phyloP scores from a whole-genome alignment of 495 filamentous ascomycete genomes.

The Sordaria brevicollis region DNA sequence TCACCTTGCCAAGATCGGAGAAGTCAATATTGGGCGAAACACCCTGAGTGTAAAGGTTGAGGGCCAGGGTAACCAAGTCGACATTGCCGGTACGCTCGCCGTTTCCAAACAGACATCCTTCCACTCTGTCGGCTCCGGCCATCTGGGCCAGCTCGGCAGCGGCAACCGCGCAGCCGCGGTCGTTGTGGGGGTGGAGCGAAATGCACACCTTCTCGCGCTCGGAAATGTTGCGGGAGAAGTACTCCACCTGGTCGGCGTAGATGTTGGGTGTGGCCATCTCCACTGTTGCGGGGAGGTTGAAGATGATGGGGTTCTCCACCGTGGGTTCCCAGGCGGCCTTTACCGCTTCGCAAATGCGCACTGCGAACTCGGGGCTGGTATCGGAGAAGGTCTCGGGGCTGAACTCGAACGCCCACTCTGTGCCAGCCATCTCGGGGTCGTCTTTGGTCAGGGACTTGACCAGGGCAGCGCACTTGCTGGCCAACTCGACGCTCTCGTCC shows the following conservation, averaged over 20 bases:
- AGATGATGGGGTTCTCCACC: slow-evolving; percentile 78
- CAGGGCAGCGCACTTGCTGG: slow-evolving; percentile 76
- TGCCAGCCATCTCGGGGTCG: slow-evolving; percentile 61
- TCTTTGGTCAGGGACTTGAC: slow-evolving; percentile 92
- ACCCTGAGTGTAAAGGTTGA: slow-evolving; percentile 96
- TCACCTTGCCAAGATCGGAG: slow-evolving; percentile 78
- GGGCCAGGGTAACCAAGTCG: slow-evolving; percentile 83
- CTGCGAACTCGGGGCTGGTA: slow-evolving; percentile 70
- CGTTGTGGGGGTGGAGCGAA: slow-evolving; percentile 88
- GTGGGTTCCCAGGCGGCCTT: slow-evolving; percentile 91
- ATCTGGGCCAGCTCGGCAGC: slow-evolving; percentile 85
- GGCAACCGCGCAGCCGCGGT: slow-evolving; percentile 82
- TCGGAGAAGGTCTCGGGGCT: slow-evolving; percentile 96
- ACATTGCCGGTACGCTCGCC: slow-evolving; percentile 96
- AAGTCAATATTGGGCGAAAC: slow-evolving; percentile 85
- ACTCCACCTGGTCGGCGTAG: slow-evolving; percentile 95
- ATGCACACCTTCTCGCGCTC: slow-evolving; percentile 78
- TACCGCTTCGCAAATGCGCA: slow-evolving; percentile 85
- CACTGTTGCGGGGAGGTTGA: slow-evolving; percentile 95
- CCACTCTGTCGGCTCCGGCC: slow-evolving; percentile 93
- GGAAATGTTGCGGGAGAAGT: slow-evolving; percentile 74
- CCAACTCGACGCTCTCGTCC: slow-evolving; percentile 70
- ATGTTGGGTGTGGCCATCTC: slow-evolving; percentile 95
- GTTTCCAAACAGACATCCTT: slow-evolving; percentile 92
- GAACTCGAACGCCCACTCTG: slow-evolving; percentile 94